phyloP scores from a whole-genome alignment of 352 stramenopile species.

The Phytopythium litorale region DNA sequence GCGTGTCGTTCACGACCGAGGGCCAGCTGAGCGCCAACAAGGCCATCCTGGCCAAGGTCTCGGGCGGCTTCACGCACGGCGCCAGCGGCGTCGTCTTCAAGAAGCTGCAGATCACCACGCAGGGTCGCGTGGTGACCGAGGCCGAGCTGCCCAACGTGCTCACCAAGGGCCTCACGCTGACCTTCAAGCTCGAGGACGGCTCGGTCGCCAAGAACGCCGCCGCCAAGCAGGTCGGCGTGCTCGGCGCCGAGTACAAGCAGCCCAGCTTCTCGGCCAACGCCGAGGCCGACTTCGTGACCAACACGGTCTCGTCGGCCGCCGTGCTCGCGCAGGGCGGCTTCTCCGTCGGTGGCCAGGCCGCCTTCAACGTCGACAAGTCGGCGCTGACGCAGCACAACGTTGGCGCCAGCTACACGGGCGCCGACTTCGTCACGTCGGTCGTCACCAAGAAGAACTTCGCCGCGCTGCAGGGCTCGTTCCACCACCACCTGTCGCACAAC shows the following conservation, averaged over 20 bases:
- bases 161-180: conserved; percentile 74
- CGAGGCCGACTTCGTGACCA: conserved; percentile 73
- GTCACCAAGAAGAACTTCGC: conserved; percentile 84
- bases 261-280: conserved; percentile 64
- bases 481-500: conserved; percentile 76
- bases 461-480: conserved; percentile 72
- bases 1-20: conserved; percentile 74
- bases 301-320: conserved; percentile 53
- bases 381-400: conserved; percentile 77
- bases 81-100: conserved; percentile 70
- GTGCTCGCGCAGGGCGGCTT: conserved; percentile 63
- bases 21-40: conserved; percentile 76
- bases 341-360: conserved; percentile 58
- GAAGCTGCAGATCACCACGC: conserved; percentile 85
- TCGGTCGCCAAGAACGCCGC: conserved; percentile 71
- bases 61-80: conserved; percentile 68
- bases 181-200: conserved; percentile 81
- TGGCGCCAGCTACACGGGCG: conserved; percentile 59
- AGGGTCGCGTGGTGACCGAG: conserved; percentile 73
- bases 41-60: conserved; percentile 80
- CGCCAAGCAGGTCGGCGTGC: conserved; percentile 65
- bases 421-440: conserved; percentile 66
- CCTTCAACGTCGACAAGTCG: conserved; percentile 83
- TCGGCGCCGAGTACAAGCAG: conserved; percentile 81
- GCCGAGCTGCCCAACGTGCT: conserved; percentile 75